Percentiles rank a stretch among this genome's conserved stretches.
Evolutionary conservation across 2,329 filamentous ascomycete species (phyloP).

Genomic region (Fusarium euwallaceae): DNA sequence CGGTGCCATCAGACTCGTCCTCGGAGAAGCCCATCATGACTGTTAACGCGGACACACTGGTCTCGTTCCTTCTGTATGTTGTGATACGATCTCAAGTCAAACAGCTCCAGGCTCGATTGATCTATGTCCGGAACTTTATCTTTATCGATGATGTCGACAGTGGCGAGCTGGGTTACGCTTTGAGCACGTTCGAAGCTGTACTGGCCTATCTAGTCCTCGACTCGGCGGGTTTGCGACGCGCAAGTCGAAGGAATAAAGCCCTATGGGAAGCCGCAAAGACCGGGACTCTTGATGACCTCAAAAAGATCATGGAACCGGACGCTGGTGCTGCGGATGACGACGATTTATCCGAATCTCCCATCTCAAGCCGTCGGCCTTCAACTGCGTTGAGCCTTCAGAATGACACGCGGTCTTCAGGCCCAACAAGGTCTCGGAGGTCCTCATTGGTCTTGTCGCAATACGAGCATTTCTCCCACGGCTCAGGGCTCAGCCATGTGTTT

Average conservation of each 20-base stretch:
- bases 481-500: slow-evolving; percentile 85
- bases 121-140: slow-evolving; percentile 98
- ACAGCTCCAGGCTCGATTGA: slow-evolving; percentile 86
- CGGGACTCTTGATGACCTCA: slow-evolving; percentile 82
- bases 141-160: slow-evolving; percentile 98
- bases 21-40: slow-evolving; percentile 70
- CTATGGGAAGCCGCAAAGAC: slow-evolving; percentile 88
- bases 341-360: slow-evolving; percentile 55
- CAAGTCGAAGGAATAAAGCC: slow-evolving; percentile 86
- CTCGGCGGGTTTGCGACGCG: slow-evolving; percentile 83
- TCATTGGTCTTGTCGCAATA: slow-evolving; percentile 58
- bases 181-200: slow-evolving; percentile 96
- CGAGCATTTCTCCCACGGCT: slow-evolving; percentile 68
- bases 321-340: slow-evolving; percentile 62
- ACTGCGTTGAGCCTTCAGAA: slow-evolving; percentile 63
- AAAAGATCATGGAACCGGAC: slow-evolving; percentile 82
- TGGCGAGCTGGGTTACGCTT: slow-evolving; percentile 93
- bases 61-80: slow-evolving; percentile 90
- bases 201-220: slow-evolving; percentile 88
- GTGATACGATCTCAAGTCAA: slow-evolving; percentile 91
- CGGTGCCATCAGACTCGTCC: slow-evolving; percentile 50
- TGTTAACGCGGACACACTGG: slow-evolving; percentile 88
- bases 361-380: slow-evolving; percentile 60
- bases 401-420: slow-evolving; percentile 46
- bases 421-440: slow-evolving; percentile 52